phyloP scores from a whole-genome alignment of 1,284 basidiomycete genomes.

The Trichosporon coremiiforme region DNA sequence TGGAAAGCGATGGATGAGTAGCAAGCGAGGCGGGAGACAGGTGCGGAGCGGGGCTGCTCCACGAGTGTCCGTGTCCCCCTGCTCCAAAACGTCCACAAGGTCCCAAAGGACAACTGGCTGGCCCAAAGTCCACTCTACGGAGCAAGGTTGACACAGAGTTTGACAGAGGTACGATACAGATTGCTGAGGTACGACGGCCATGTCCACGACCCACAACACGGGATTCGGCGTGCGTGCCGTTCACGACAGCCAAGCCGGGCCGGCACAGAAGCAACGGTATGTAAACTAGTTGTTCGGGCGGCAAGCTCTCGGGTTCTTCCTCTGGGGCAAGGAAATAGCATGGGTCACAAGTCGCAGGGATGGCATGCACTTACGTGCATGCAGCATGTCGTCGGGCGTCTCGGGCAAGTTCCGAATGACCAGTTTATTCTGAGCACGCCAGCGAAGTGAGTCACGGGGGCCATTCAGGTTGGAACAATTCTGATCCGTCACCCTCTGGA shows the following conservation, averaged over 20 bases:
- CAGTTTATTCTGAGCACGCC: background rate
- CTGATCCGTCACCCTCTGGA: background rate
- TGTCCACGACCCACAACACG: background rate
- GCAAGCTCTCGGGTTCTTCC: too few relatives aligned
- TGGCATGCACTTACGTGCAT: background rate
- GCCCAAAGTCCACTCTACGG: too few relatives aligned
- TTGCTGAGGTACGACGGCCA: background rate
- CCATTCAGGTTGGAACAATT: background rate
- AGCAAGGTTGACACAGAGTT: background rate
- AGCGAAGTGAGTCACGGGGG: conserved; percentile 4
- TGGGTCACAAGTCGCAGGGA: too few relatives aligned
- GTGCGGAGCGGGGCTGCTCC: background rate
- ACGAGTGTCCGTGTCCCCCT: background rate
- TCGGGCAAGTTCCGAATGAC: background rate
- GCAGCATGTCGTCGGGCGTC: background rate
- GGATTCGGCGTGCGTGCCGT: background rate
- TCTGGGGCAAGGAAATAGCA: too few relatives aligned
- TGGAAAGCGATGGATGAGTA: too few relatives aligned
- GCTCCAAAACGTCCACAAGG: too few relatives aligned
- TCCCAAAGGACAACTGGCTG: too few relatives aligned
- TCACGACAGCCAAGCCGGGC: background rate
- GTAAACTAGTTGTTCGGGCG: background rate
- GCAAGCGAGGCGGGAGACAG: background rate
- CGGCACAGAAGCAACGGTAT: background rate
- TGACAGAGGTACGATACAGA: background rate